Evolutionary conservation across 257 asterid genomes (phyloP), one percentile per base, ranked within the genome.

Genomic region (Primulina eburnea): DNA sequence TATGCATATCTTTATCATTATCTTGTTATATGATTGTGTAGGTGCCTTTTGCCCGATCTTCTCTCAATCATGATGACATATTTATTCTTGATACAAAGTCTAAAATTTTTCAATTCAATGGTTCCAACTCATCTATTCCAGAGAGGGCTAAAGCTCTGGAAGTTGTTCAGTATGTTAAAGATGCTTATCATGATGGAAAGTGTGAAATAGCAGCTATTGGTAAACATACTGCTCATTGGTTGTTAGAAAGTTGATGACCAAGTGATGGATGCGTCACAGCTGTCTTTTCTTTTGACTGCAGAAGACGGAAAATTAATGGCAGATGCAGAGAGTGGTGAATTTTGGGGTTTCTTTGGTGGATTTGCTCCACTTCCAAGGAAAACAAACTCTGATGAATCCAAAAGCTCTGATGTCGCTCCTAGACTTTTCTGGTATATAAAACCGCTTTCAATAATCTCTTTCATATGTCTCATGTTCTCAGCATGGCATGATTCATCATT

Each of bases 311-410:
- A 86, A 73, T 76, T 95, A 74, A 95, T 89, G 99, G 95, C 99
- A 60, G 99, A 95, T 84, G 97, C 98, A n/a, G 99, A 95, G 60
- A 86, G 97, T 4, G 99, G 99, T 75, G 99, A 95, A 66, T 95
- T 95, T 77, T 95, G 99, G 99, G 95, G 91, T 58, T 77, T 92
- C 72, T 95, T 95, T 86, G 99, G 99, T 83, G 99, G 99, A 71
- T 95, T 95, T 88, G 99, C 99, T 73, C 99, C 99, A 61, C 99
- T 95, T 75, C 92, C 99, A 17, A 92, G 92, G 89, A 95, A 87
- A 88, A 69, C 87, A 60, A 67, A 74, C 61, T 67, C 73, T 5
- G 82, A 87, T 74, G 97, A 84, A 69, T 50, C 82, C 69, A 80
- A 80, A 75, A 82, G 65, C 70, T 72, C 73, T 35, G 87, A 78